Evolutionary conservation across 2,329 filamentous ascomycete species (phyloP).

Genomic region (Aureobasidium pullulans): DNA sequence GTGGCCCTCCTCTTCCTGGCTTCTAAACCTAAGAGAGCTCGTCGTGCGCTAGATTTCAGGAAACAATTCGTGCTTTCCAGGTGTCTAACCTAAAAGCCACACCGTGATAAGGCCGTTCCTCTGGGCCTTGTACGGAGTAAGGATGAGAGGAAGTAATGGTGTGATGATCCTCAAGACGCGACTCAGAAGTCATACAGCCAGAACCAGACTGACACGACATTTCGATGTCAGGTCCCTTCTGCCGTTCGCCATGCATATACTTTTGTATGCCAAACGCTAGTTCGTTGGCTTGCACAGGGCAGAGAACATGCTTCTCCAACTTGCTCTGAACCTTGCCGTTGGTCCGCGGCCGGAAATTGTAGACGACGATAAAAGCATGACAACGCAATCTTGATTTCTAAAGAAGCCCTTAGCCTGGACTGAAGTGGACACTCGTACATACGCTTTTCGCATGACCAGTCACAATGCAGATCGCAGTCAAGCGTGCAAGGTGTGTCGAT

Average conservation of each 20-base stretch:
- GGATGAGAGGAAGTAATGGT: background rate
- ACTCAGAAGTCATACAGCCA: background rate
- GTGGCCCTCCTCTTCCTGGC: too few species aligned
- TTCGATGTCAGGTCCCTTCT: background rate
- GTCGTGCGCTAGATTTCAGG: too few species aligned
- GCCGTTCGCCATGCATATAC: background rate
- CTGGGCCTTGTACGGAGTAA: background rate
- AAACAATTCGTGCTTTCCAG: too few species aligned
- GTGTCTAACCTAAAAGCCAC: background rate
- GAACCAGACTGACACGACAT: background rate
- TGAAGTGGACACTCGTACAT: background rate
- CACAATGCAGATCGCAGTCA: background rate
- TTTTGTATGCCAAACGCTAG: slow-evolving; percentile 3
- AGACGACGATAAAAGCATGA: background rate
- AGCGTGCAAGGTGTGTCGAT: background rate
- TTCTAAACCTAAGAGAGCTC: too few species aligned
- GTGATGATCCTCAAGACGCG: background rate
- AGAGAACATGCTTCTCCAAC: slow-evolving; percentile 2
- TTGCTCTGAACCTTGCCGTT: background rate
- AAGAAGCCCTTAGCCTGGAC: background rate
- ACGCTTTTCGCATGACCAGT: background rate
- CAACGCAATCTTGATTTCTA: background rate
- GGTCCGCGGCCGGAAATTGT: background rate
- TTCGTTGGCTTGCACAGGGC: background rate
- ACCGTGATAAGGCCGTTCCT: background rate